These are phyloP conservation scores for Kockiozyma suomiensis DNA, from an alignment of 805 yeast species.

Conservation along the genomic window DNA sequence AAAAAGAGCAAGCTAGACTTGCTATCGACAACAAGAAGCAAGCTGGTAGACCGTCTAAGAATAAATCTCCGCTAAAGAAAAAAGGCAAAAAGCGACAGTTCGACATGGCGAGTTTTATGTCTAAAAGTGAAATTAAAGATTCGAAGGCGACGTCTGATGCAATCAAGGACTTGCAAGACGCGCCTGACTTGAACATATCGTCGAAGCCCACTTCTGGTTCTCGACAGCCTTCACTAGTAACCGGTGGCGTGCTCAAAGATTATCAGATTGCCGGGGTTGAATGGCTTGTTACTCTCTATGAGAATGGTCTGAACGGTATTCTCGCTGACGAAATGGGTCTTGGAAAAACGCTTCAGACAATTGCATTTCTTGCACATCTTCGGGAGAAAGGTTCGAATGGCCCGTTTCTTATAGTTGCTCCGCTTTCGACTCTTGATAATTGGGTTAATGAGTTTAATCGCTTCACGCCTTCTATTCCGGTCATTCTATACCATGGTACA, in stretches of 20 bases:
- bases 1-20: neutral
- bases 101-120: neutral
- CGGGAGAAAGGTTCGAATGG: slow-evolving; percentile 78
- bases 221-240: slow-evolving; percentile 56
- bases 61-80: neutral
- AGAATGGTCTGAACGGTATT: slow-evolving; percentile 93
- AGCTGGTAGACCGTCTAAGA: neutral
- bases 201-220: slow-evolving; percentile 7
- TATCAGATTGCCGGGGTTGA: slow-evolving; percentile 90
- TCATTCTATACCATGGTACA: slow-evolving; percentile 64
- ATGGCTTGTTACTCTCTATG: slow-evolving; percentile 86
- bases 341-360: slow-evolving; percentile 90
- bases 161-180: neutral
- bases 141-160: neutral
- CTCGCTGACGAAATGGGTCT: slow-evolving; percentile 98
- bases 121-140: neutral
- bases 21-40: neutral
- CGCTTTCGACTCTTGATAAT: slow-evolving; percentile 80
- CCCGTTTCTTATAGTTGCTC: slow-evolving; percentile 77
- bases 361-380: slow-evolving; percentile 72
- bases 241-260: slow-evolving; percentile 67
- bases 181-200: neutral
- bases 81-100: neutral
- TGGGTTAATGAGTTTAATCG: slow-evolving; percentile 75
- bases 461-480: slow-evolving; percentile 73